Evolutionary conservation across 2,329 filamentous ascomycete genomes (phyloP).

Genomic region (Cladosporium halotolerans): DNA sequence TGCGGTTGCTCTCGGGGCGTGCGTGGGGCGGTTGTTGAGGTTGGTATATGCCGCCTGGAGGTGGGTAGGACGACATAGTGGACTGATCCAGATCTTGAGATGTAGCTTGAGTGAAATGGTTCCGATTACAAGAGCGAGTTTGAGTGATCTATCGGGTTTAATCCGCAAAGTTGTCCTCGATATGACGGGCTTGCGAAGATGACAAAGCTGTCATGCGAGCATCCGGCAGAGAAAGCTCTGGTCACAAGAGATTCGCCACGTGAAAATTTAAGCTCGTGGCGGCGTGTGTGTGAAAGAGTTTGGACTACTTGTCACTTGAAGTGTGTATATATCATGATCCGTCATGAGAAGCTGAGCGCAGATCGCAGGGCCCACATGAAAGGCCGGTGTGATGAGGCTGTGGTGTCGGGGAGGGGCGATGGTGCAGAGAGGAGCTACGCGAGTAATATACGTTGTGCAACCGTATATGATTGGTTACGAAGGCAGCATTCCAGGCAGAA

Average conservation of each 20-base stretch:
- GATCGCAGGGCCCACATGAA: background rate
- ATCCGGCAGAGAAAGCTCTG: too few relatives aligned
- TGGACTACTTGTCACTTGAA: too few relatives aligned
- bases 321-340: background rate
- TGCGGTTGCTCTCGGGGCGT: slow-evolving; percentile 1
- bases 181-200: too few relatives aligned
- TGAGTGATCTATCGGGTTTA: too few relatives aligned
- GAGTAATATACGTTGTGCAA: too few relatives aligned
- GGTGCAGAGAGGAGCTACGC: background rate
- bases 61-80: background rate
- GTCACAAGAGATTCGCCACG: background rate
- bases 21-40: background rate
- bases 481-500: too few relatives aligned
- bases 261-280: background rate
- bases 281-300: too few relatives aligned
- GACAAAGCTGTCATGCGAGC: too few relatives aligned
- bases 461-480: too few relatives aligned
- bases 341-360: slow-evolving; percentile 2
- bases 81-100: background rate
- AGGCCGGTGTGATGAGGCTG: slow-evolving; percentile 1
- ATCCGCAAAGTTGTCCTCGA: too few relatives aligned
- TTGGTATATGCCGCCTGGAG: background rate
- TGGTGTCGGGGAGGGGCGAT: slow-evolving; percentile 7
- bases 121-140: background rate
- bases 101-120: background rate